Evolutionary conservation across 257 asterid species (phyloP), one percentile per base, ranked within the genome.

Genomic region (Galeopsis tetrahit): DNA sequence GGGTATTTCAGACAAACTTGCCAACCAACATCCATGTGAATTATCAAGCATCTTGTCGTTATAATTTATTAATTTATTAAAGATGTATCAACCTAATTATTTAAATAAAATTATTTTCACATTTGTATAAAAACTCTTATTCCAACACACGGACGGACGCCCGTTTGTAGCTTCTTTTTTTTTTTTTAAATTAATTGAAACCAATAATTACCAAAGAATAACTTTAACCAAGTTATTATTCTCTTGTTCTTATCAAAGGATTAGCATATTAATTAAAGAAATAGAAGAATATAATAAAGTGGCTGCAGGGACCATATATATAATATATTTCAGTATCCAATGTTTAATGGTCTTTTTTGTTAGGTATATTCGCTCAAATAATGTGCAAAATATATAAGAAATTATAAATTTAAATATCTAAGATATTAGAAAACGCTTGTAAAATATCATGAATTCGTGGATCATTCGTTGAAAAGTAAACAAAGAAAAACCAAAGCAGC

Each of bases 11-110:
- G 65, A 53, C 72, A 64, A 48, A 63, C 56, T 13, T 32, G 58
- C 42, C 66, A 52, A 73, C 66, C 69, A 38, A 62, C 75, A 59
- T 70, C 36, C 68, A 43, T 70, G 58, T 70, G 32, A 71, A n/a
- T 28, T 33, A 14, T 57, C 49, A 58, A 17, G 68, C 58, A 42
- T 57, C 10, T 10, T 5, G 2, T 34, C 57, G 15, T 35, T 48
- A 13, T 13, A 48, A n/a, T 11, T 46, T 4, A 3, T 42, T 13
- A 48, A n/a, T 11, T 46, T 4, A 3, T 42, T 42, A 3, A 40
- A 40, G 44, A 40, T 40, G 7, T 42, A 42, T 7, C 13, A 7
- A 42, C 11, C 9, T 21, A 21, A 21, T 21, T 21, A 21, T 7
- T 44, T 44, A 49, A 49, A n/a, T 49, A 1, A 49, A n/a, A 49